Evolutionary conservation across 495 filamentous ascomycete genomes (phyloP), one percentile per base, ranked within the genome.

Genomic region (Hypoxylon crocopeplum): DNA sequence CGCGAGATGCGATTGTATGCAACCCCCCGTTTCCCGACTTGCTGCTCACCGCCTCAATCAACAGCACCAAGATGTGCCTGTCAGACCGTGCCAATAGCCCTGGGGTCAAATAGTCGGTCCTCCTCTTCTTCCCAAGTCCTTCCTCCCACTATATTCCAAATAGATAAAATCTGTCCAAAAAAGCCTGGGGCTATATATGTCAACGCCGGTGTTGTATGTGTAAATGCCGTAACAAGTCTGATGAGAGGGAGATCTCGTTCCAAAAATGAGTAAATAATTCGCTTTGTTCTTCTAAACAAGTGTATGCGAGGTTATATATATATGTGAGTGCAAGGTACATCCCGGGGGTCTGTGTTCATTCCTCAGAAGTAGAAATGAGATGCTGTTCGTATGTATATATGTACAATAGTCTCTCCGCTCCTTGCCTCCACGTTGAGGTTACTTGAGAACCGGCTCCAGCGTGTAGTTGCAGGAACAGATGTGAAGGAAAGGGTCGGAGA

Each of bases 291-390:
- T 21, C 25, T 38, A 39, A 30, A 32, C 13, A 39, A 30, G 30
- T 20, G 32, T 5, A 55, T 54, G 48, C 41, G 39, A 42, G n/a
- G 40, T 46, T 37, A 27, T 58, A 24, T 11, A 27, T 48, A 58
- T 64, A 42, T 58, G 44, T 45, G 13, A 17, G n/a, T 5, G 4
- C 5, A 38, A 53, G 44, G 55, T 59, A 59, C 60, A 64, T 53
- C 29, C 30, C 42, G n/a, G n/a, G n/a, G n/a, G 24, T 16, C 12
- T 53, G 41, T 62, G 38, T 64, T 59, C 60, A 59, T 64, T 64
- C 60, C 60, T 64, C 24, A 58, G 42, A 54, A 64, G 45, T 33
- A 22, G 60, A 59, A 55, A 64, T 59, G 49, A 54, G 60, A 55
- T 13, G 7, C 17, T 27, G 21, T 40, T 33, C 7, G 47, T 25